phyloP scores from a whole-genome alignment of 2,329 filamentous ascomycete species.

The Zymoseptoria brevis region DNA sequence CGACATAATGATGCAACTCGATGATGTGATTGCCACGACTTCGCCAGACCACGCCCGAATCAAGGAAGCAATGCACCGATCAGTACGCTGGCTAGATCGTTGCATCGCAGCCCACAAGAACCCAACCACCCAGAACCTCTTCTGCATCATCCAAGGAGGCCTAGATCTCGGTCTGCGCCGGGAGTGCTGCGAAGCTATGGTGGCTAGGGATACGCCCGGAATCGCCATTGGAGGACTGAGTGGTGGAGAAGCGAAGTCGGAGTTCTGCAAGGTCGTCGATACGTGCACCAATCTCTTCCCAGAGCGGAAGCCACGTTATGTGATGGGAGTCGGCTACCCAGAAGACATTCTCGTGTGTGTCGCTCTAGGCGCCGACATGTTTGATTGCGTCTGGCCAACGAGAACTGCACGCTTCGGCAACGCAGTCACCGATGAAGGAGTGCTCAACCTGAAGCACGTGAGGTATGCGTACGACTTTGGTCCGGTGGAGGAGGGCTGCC shows the following conservation, averaged over 20 bases:
- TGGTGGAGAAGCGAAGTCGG: constrained; percentile 86
- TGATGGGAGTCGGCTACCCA: constrained; percentile 97
- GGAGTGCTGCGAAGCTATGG: constrained; percentile 80
- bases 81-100: constrained; percentile 89
- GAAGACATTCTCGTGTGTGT: constrained; percentile 92
- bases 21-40: constrained; percentile 94
- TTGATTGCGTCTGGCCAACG: constrained; percentile 98
- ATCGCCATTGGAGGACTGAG: constrained; percentile 94
- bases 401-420: constrained; percentile 93
- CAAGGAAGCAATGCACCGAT: constrained; percentile 89
- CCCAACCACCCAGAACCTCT: constrained; percentile 78
- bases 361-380: constrained; percentile 95
- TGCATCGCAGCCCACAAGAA: constrained; percentile 86
- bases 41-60: constrained; percentile 83
- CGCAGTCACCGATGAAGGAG: constrained; percentile 71
- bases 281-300: constrained; percentile 80
- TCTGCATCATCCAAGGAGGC: constrained; percentile 97
- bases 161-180: constrained; percentile 78
- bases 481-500: constrained; percentile 75
- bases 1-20: constrained; percentile 99
- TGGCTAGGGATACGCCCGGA: constrained; percentile 81
- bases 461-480: constrained; percentile 70
- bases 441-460: constrained; percentile 76
- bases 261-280: constrained; percentile 78
- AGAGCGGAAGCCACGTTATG: constrained; percentile 89